A percentile compares a stretch with the other conserved stretches of the same genome.
phyloP scores from a whole-genome alignment of 140 eudicot genomes.

The Anethum foeniculum region DNA sequence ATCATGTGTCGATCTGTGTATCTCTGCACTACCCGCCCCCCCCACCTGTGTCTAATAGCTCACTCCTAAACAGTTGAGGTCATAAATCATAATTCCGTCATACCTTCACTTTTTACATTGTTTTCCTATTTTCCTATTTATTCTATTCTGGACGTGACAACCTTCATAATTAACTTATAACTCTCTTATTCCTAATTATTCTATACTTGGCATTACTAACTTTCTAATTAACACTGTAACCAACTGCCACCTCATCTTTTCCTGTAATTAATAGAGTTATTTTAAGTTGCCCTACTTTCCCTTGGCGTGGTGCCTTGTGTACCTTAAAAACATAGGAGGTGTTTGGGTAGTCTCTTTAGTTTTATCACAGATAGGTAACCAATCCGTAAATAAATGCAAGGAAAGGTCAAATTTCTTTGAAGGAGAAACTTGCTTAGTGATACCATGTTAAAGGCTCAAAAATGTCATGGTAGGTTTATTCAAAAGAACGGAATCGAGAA shows the following conservation, averaged over 20 bases:
- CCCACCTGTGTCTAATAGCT: background rate
- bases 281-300: background rate
- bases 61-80: background rate
- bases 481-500: background rate
- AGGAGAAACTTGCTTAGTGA: background rate
- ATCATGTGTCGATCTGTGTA: background rate
- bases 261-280: background rate
- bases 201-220: background rate
- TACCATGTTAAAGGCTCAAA: background rate
- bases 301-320: background rate
- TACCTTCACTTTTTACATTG: background rate
- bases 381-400: background rate
- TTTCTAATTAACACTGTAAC: background rate
- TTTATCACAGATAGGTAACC: background rate
- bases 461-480: background rate
- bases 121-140: background rate
- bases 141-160: background rate
- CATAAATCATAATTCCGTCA: background rate
- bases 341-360: background rate
- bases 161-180: background rate
- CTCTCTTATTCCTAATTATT: background rate
- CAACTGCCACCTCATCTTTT: background rate
- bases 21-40: background rate
- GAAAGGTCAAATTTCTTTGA: background rate
- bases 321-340: background rate